These are phyloP conservation scores for Mrakia blollopis DNA, from an alignment of 768 basidiomycete species.

Conservation along the genomic window DNA sequence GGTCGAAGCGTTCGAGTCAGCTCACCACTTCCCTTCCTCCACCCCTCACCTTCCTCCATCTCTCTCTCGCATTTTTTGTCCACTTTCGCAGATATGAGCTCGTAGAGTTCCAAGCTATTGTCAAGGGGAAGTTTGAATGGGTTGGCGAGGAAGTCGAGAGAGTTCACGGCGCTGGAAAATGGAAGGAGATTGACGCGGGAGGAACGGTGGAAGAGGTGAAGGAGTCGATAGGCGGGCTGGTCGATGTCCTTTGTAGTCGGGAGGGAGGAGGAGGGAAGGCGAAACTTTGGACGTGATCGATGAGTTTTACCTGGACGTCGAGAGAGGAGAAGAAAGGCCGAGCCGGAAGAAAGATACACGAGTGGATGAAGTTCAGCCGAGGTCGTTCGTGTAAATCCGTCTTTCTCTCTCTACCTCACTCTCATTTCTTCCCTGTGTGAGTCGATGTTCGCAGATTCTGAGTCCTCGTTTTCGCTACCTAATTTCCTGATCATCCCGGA, in stretches of 20 bases:
- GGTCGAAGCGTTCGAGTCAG: too few relatives aligned
- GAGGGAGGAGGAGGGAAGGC: slow-evolving; percentile 1
- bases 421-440: too few relatives aligned
- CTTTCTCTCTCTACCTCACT: too few relatives aligned
- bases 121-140: slow-evolving; percentile 17
- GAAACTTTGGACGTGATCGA: background rate
- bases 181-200: slow-evolving; percentile 26
- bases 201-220: slow-evolving; percentile 24
- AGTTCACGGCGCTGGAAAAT: slow-evolving; percentile 17
- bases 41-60: background rate
- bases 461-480: too few relatives aligned
- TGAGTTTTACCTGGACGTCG: background rate
- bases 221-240: background rate
- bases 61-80: too few relatives aligned
- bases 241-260: background rate
- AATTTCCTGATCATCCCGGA: too few relatives aligned
- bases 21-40: background rate
- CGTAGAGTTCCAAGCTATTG: slow-evolving; percentile 21
- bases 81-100: slow-evolving; percentile 18
- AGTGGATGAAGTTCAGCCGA: background rate
- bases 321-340: background rate
- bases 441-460: too few relatives aligned
- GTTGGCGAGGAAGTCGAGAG: background rate
- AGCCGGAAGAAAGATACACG: background rate
- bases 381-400: too few relatives aligned